These are phyloP conservation scores for Hypoxylon sp. DNA, from an alignment of 2,329 filamentous ascomycete genomes.

Conservation along the genomic window DNA sequence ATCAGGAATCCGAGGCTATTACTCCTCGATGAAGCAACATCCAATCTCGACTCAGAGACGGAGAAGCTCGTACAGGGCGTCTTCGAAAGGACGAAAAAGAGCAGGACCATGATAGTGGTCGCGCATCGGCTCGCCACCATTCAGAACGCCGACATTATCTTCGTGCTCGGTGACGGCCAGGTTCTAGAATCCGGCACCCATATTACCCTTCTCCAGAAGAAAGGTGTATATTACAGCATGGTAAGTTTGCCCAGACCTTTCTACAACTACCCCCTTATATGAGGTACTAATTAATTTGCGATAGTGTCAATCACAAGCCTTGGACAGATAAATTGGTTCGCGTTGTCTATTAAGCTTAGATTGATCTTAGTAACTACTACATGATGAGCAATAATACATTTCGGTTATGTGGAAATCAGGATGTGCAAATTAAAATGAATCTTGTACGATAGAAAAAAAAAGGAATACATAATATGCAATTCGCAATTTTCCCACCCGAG, in stretches of 20 bases:
- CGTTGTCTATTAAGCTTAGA: slow-evolving; percentile 30
- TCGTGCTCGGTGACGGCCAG: slow-evolving; percentile 78
- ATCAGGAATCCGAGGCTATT: slow-evolving; percentile 75
- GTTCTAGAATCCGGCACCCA: slow-evolving; percentile 69
- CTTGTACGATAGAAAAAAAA: slow-evolving; percentile 24
- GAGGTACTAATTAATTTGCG: slow-evolving; percentile 34
- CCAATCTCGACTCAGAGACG: slow-evolving; percentile 73
- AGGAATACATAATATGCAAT: slow-evolving; percentile 21
- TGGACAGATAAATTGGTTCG: slow-evolving; percentile 48
- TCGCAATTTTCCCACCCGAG: slow-evolving; percentile 23
- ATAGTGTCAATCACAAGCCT: slow-evolving; percentile 54
- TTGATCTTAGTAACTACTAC: slow-evolving; percentile 29
- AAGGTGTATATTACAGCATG: slow-evolving; percentile 71
- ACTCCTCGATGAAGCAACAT: slow-evolving; percentile 80
- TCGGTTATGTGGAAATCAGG: slow-evolving; percentile 26
- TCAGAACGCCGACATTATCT: slow-evolving; percentile 83
- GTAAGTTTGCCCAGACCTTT: slow-evolving; percentile 57
- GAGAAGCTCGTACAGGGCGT: slow-evolving; percentile 73
- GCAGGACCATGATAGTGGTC: slow-evolving; percentile 78
- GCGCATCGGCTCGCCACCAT: slow-evolving; percentile 83
- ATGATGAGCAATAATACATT: slow-evolving; percentile 22
- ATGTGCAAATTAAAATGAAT: slow-evolving; percentile 24
- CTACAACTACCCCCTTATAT: neutral
- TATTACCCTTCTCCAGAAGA: slow-evolving; percentile 63
- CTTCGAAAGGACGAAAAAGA: slow-evolving; percentile 74